Conservation (phyloP, 2,329 filamentous ascomycete species). For the Trichoderma pleuroti region DNA sequence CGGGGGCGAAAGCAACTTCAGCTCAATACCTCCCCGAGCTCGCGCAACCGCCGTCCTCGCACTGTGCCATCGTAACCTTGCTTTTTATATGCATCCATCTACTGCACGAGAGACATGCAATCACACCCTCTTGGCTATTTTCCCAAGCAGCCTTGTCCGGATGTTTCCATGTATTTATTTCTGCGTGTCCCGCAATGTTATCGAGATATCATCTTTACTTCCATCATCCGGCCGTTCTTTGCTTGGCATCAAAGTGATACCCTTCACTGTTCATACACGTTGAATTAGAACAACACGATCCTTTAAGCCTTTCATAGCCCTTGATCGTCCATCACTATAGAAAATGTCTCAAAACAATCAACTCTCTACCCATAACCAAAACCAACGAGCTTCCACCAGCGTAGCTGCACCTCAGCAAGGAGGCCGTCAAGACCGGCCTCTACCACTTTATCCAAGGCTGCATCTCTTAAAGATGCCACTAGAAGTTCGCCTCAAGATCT, state of each 20-base stretch:
- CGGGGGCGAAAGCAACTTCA: not conserved
- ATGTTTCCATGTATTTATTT: not conserved
- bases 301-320: not conserved
- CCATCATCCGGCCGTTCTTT: not conserved
- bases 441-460: not conserved
- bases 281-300: not conserved
- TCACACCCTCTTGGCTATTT: not conserved
- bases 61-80: slow-evolving; percentile 5
- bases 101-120: slow-evolving; percentile 4
- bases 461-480: slow-evolving; percentile 1
- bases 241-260: not conserved
- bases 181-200: not conserved
- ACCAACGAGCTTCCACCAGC: not conserved
- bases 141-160: not conserved
- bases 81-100: not conserved
- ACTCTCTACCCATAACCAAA: not conserved
- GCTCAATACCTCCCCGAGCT: not conserved
- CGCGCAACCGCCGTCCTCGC: not conserved
- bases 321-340: not conserved
- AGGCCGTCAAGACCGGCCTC: not conserved
- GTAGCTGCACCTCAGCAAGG: not conserved
- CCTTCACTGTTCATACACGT: not conserved
- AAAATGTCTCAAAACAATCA: not conserved
- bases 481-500: slow-evolving; percentile 11
- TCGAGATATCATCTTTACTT: not conserved